phyloP scores from a whole-genome alignment of 139 green algal genomes.

The Coelastrella sp. region DNA sequence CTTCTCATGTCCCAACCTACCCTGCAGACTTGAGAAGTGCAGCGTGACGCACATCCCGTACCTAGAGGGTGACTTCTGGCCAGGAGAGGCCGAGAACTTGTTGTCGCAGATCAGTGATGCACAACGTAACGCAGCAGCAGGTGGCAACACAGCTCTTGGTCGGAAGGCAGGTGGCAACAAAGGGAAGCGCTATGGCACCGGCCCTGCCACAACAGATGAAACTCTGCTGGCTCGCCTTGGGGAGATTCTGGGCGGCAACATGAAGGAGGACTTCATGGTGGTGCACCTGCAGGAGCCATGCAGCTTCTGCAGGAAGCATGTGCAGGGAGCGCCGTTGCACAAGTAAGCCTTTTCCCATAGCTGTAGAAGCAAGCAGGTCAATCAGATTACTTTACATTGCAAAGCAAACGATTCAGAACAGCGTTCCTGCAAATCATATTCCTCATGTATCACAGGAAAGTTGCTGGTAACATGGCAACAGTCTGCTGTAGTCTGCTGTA shows the following conservation, averaged over 20 bases:
- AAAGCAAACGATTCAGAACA: no score
- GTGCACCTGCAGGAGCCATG: constrained; percentile 95
- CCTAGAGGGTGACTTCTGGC: constrained; percentile 99
- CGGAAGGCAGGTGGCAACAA: constrained; percentile 70
- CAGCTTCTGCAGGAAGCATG: constrained; percentile 82
- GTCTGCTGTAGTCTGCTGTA: background rate
- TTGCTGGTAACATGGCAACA: background rate
- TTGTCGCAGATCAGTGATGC: constrained; percentile 55
- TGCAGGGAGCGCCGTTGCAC: constrained; percentile 5
- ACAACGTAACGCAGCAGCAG: constrained; percentile 15
- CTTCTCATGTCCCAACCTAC: background rate
- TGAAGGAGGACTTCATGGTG: constrained; percentile 99
- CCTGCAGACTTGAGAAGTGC: constrained; percentile 54
- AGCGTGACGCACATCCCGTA: constrained; percentile 88
- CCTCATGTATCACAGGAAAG: no score
- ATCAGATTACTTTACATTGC: no score
- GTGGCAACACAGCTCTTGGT: constrained; percentile 50
- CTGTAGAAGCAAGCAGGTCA: no score
- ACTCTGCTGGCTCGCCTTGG: constrained; percentile 86
- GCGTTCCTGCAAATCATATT: no score
- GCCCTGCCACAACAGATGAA: constrained; percentile 69
- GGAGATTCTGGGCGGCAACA: constrained; percentile 86
- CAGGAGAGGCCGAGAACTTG: constrained; percentile 88
- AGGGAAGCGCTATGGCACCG: constrained; percentile 78
- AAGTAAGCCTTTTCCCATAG: constrained; percentile 14